phyloP scores from a whole-genome alignment of 2,329 filamentous ascomycete species.

The Sclerotinia borealis region DNA sequence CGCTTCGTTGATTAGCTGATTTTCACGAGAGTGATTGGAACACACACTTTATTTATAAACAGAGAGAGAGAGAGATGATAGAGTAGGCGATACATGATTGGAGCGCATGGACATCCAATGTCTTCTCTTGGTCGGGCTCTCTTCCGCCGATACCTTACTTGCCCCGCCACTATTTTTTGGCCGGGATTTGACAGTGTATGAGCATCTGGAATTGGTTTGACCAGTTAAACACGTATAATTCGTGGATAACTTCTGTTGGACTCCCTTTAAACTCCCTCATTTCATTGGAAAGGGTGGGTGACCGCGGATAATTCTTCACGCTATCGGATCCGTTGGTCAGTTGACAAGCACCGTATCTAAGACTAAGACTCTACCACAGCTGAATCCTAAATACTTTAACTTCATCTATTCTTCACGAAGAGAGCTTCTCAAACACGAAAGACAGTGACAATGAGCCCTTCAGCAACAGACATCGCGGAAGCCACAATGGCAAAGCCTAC shows the following conservation, averaged over 20 bases:
- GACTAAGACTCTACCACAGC: no score
- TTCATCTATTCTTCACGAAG: background rate
- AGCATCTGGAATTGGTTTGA: background rate
- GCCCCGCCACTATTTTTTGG: slow-evolving; percentile 8
- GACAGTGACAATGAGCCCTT: slow-evolving; percentile 22
- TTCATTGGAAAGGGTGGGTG: slow-evolving; percentile 4
- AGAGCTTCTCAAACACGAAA: background rate
- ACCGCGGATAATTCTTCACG: slow-evolving; percentile 6
- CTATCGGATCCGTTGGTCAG: slow-evolving; percentile 6
- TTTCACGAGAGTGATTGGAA: background rate
- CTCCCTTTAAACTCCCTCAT: background rate
- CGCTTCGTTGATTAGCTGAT: background rate
- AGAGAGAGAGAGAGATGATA: background rate
- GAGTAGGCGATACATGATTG: slow-evolving; percentile 7
- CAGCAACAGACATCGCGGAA: slow-evolving; percentile 22
- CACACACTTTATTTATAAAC: no score
- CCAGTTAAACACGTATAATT: slow-evolving; percentile 9
- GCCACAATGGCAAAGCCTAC: slow-evolving; percentile 32
- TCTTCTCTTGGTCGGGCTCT: slow-evolving; percentile 9
- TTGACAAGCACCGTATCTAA: slow-evolving; percentile 6
- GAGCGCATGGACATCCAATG: slow-evolving; percentile 11
- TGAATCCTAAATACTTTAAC: background rate
- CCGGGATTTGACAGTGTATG: background rate
- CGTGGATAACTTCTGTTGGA: slow-evolving; percentile 3
- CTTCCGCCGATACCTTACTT: slow-evolving; percentile 10